Evolutionary conservation across 2,329 filamentous ascomycete genomes (phyloP), one percentile per base, ranked within the genome.

Genomic region (Metarhizium anisopliae): DNA sequence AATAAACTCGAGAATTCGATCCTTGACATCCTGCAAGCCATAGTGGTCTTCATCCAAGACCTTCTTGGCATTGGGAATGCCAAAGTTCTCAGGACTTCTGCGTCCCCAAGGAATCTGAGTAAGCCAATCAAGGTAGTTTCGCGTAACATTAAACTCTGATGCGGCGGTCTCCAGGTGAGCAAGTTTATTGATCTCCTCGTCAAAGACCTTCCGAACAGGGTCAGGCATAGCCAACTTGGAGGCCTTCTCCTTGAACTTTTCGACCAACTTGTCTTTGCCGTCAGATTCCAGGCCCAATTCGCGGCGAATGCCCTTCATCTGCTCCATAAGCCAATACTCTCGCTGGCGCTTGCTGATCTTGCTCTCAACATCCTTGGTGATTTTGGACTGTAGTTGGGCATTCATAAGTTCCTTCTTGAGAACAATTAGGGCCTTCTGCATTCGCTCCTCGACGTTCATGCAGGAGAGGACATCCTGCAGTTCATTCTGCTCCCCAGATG

Each of bases 341-440:
- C 94, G 85, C 70, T 99, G 94, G 35, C 93, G 86, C 74, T 99
- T 97, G 64, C 92, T 92, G 54, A 99, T 97, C 74, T 96, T 96
- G 67, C 84, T 90, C 70, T 97, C 94, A 18, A 99, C 95, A 67
- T 99, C 94, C 74, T 96, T 96, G 57, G 89, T 90, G 57, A 99
- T 97, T 77, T 97, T 99, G 56, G 89, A 93, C 70, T 96, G 93
- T 35, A 99, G 77, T 68, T 97, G 90, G 0, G 94, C 94, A 63
- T 97, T 99, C 88, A 97, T 96, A 54, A 96, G 82, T 74, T 99
- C 94, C 72, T 96, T 97, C 77, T 99, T 99, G 62, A 99, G 78
- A 2, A 97, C 89, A 47, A 93, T 83, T 2, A 99, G 76, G 0
- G 93, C 89, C 72, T 96, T 97, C 63, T 91, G 88, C 72, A 99